Evolutionary conservation across 345 rosid species (phyloP), one percentile per base, ranked within the genome.

Genomic region (Ricinus communis): DNA sequence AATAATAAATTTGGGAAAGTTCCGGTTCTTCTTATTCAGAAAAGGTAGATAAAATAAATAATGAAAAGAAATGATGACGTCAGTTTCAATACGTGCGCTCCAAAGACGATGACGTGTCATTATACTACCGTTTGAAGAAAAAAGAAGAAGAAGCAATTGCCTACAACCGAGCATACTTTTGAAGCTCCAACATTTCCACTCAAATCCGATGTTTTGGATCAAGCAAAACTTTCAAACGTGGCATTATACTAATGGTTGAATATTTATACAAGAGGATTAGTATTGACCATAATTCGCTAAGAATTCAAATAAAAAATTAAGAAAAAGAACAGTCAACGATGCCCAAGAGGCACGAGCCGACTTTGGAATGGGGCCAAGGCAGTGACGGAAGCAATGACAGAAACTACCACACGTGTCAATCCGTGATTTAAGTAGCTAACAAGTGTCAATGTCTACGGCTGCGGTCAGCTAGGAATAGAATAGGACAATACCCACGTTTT

Each of bases 301-400:
- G 5, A 15, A 18, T 18, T 18, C 1, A 3, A 50, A 50, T 24
- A 55, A 55, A 24, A 11, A 0, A 56, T 8, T 24, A 33, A 47
- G 47, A 18, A 31, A 58, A 68, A 64, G 36, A 15, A 1, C 45
- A 64, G 77, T 77, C 77, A 63, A 68, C 66, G 75, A 55, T 19
- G 5, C 3, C 53, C 7, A 18, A 31, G 15, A 21, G 59, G 47
- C 65, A 30, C 2, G 27, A 56, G 71, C 73, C 75, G 75, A 70
- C 65, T 43, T 43, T 13, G 12, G 5, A 5, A 49, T 19, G 41
- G 13, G 66, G 27, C 76, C 25, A 75, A 11, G 61, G 8, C 5
- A 11, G 74, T 80, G 83, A 65, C 83, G 83, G 54, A 80, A 72
- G 83, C 83, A 72, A 16, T 80, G 83, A 80, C 83, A 68, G 45